phyloP scores from a whole-genome alignment of 495 filamentous ascomycete species.

The Diplogelasinospora grovesii region DNA sequence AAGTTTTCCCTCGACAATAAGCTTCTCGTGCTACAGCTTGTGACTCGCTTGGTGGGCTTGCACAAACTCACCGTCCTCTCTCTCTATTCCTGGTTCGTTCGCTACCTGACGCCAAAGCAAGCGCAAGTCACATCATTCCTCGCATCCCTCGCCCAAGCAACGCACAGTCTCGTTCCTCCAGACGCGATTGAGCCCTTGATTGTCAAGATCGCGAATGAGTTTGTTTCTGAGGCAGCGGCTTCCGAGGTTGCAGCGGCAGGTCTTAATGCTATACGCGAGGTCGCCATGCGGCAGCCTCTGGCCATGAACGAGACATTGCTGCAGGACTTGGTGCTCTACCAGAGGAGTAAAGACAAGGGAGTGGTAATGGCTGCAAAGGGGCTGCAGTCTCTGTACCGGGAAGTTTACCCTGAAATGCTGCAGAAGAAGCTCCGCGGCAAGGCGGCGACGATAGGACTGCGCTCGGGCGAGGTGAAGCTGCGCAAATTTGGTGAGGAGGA shows the following conservation, averaged over 20 bases:
- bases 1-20: conserved; percentile 89
- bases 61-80: conserved; percentile 66
- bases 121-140: conserved; percentile 91
- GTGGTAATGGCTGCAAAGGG: conserved; percentile 96
- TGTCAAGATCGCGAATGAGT: conserved; percentile 95
- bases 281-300: conserved; percentile 84
- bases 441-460: conserved; percentile 78
- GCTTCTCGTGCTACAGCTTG: conserved; percentile 77
- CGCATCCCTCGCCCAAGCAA: conserved; percentile 84
- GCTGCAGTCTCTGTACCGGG: conserved; percentile 80
- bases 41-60: conserved; percentile 83
- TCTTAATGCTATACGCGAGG: conserved; percentile 89
- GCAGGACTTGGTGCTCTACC: conserved; percentile 95
- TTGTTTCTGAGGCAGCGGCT: conserved; percentile 90
- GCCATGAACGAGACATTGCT: conserved; percentile 92
- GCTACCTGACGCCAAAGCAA: conserved; percentile 84
- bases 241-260: conserved; percentile 87
- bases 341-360: conserved; percentile 95
- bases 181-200: conserved; percentile 88
- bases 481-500: conserved; percentile 75
- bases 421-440: conserved; percentile 88
- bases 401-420: conserved; percentile 82
- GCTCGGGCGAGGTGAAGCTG: conserved; percentile 59
- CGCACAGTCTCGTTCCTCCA: conserved; percentile 86
- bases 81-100: conserved; percentile 76